Conservation (phyloP, 257 asterid genomes). For the Solanum habrochaites region DNA sequence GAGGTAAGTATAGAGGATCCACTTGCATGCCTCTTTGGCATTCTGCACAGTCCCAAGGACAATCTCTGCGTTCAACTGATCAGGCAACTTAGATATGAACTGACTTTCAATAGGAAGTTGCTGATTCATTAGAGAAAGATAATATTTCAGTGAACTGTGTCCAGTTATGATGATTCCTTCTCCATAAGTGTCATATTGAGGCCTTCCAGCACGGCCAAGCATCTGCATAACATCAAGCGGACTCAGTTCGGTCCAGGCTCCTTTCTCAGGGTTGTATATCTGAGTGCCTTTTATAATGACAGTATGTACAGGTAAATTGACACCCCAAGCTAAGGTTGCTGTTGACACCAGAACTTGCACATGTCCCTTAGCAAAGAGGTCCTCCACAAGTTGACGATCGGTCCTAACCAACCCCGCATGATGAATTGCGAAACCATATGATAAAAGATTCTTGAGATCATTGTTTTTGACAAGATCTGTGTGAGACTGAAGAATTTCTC, state of each 20-base stretch:
- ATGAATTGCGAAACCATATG: conserved; percentile 32
- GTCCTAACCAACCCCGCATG: conserved; percentile 36
- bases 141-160: conserved; percentile 23
- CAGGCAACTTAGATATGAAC: conserved; percentile 29
- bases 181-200: conserved; percentile 26
- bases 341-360: conserved; percentile 34
- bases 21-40: conserved; percentile 28
- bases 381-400: conserved; percentile 28
- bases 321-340: conserved; percentile 38
- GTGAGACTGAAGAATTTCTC: conserved; percentile 25
- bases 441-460: conserved; percentile 26
- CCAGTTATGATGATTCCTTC: conserved; percentile 30
- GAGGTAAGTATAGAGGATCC: conserved; percentile 31
- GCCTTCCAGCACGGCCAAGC: conserved; percentile 43
- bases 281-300: conserved; percentile 36
- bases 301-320: conserved; percentile 32
- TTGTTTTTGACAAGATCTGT: conserved; percentile 32
- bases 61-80: conserved; percentile 36
- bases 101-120: conserved; percentile 34
- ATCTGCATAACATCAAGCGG: conserved; percentile 36
- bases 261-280: conserved; percentile 30
- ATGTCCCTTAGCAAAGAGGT: conserved; percentile 18
- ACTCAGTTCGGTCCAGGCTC: conserved; percentile 33
- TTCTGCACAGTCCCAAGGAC: conserved; percentile 33
- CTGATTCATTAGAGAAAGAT: conserved; percentile 31